A percentile compares a stretch with the other conserved stretches of the same genome.
Evolutionary conservation across 768 basidiomycete genomes (phyloP).

Genomic region (Kwoniella botswanensis): DNA sequence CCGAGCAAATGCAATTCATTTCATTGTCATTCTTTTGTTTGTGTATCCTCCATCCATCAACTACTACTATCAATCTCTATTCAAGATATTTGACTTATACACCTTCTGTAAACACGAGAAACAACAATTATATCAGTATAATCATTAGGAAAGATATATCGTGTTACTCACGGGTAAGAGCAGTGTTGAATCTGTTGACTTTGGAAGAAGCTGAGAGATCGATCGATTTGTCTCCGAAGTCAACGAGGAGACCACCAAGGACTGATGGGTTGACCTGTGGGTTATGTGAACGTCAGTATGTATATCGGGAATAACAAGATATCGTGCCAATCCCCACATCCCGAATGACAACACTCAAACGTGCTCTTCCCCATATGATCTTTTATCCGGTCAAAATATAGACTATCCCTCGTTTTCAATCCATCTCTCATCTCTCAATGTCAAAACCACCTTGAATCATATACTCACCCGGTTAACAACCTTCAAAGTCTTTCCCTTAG

Average conservation of each 20-base stretch:
- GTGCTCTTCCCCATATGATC: too few species aligned
- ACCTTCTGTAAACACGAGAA: slow-evolving; percentile 37
- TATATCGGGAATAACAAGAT: neutral
- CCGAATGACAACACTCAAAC: too few species aligned
- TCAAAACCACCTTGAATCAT: neutral
- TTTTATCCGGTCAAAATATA: too few species aligned
- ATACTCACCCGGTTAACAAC: slow-evolving; percentile 81
- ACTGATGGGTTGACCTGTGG: slow-evolving; percentile 85
- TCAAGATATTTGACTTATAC: slow-evolving; percentile 29
- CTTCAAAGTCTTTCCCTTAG: slow-evolving; percentile 86
- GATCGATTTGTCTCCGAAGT: slow-evolving; percentile 98
- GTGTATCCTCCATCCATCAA: slow-evolving; percentile 3
- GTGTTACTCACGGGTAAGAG: slow-evolving; percentile 72
- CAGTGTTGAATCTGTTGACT: slow-evolving; percentile 90
- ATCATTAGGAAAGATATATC: neutral
- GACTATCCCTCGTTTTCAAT: neutral
- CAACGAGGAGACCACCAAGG: slow-evolving; percentile 89
- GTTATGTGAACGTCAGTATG: neutral
- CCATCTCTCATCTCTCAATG: neutral
- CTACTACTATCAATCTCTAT: neutral
- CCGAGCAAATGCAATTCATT: slow-evolving; percentile 26
- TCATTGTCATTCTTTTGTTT: slow-evolving; percentile 11
- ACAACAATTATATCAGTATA: slow-evolving; percentile 7
- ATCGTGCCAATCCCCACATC: too few species aligned
- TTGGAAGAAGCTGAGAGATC: slow-evolving; percentile 93